phyloP scores from a whole-genome alignment of 1,284 basidiomycete genomes.

The Omphalotus olearius region DNA sequence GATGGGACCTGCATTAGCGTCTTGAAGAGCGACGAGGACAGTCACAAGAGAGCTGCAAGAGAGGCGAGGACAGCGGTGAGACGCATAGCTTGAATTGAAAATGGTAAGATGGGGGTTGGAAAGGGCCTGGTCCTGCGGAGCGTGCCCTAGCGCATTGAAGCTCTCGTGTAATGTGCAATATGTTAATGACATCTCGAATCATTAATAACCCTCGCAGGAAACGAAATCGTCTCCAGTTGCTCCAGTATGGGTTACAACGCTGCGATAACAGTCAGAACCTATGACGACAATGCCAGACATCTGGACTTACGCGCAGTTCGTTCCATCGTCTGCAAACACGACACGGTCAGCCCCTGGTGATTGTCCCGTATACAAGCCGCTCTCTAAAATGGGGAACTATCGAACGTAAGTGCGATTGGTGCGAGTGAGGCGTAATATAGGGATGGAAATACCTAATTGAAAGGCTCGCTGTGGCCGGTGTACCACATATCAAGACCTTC shows the following conservation, averaged over 20 bases:
- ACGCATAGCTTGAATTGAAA: slow-evolving; percentile 5
- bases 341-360: slow-evolving; percentile 2
- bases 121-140: too few relatives aligned
- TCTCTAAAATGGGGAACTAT: neutral
- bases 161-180: too few relatives aligned
- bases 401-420: neutral
- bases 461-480: slow-evolving; percentile 5
- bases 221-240: slow-evolving; percentile 7
- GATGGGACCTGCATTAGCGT: slow-evolving; percentile 32
- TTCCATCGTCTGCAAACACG: neutral
- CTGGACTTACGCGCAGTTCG: neutral
- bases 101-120: neutral
- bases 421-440: too few relatives aligned
- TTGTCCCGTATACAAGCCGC: neutral
- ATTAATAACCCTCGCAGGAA: slow-evolving; percentile 4
- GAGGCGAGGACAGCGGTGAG: slow-evolving; percentile 9
- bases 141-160: too few relatives aligned
- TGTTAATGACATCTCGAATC: neutral
- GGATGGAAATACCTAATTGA: slow-evolving; percentile 9
- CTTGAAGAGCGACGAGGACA: slow-evolving; percentile 11
- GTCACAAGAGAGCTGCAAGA: too few relatives aligned
- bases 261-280: neutral
- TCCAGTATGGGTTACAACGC: slow-evolving; percentile 4
- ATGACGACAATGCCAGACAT: neutral
- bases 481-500: slow-evolving; percentile 14